Percentiles rank a stretch among this genome's conserved stretches.
Conservation (phyloP, 2,329 filamentous ascomycete species). For the Penicillium sp. region DNA sequence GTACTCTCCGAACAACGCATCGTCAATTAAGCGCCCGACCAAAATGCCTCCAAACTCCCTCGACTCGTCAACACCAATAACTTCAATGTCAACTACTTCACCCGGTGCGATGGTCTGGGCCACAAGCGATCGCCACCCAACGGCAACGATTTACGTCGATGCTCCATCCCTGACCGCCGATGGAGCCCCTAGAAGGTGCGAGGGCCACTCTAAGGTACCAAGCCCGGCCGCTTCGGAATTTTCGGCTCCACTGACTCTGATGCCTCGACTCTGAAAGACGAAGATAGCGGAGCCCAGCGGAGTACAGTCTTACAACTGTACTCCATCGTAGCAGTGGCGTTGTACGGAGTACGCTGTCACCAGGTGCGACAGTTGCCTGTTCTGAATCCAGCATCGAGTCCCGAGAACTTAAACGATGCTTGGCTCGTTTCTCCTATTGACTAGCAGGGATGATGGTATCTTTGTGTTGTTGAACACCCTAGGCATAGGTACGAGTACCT, state of each 20-base stretch:
- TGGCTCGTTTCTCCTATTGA: not conserved
- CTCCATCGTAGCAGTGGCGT: not conserved
- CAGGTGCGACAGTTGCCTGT: not conserved
- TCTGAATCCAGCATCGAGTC: not conserved
- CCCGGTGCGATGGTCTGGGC: constrained; percentile 4
- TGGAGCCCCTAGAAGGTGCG: constrained; percentile 1
- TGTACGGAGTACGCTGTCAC: not conserved
- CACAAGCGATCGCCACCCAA: constrained; percentile 10
- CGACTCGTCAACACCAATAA: not conserved
- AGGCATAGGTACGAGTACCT: not conserved
- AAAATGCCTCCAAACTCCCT: not conserved
- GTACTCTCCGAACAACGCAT: not conserved
- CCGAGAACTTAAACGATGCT: not conserved
- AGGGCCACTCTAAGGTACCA: constrained; percentile 5
- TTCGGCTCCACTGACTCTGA: not conserved
- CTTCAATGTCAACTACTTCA: not conserved
- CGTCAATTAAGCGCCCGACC: not conserved
- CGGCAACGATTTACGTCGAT: constrained; percentile 7
- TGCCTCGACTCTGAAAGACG: not conserved
- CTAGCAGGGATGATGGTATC: not conserved
- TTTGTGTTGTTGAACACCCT: not conserved
- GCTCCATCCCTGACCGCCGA: constrained; percentile 11
- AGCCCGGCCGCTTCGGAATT: not conserved
- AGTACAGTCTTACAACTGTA: not conserved
- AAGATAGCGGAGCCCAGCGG: not conserved